Percentiles rank a stretch among this genome's conserved stretches.
phyloP scores from a whole-genome alignment of 208 protist species.

The Tritrichomonas musculus region DNA sequence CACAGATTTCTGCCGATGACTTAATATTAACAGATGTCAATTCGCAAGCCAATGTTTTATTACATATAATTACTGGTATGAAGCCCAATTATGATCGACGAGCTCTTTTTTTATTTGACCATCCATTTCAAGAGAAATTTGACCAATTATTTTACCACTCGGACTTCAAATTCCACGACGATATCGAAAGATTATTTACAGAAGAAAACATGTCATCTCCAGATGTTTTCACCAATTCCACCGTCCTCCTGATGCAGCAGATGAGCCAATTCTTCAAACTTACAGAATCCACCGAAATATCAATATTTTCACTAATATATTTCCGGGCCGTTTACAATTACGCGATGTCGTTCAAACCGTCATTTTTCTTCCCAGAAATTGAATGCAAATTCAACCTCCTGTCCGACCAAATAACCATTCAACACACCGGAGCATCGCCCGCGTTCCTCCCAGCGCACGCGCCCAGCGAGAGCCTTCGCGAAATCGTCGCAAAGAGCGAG shows the following conservation, averaged over 20 bases:
- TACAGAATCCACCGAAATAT: not conserved
- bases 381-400: not conserved
- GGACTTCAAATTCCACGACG: not conserved
- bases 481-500: not conserved
- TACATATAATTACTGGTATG: not conserved
- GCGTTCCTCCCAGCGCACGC: not conserved
- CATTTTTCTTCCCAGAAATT: not conserved
- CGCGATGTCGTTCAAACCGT: not conserved
- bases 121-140: constrained; percentile 2
- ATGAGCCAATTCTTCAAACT: not conserved
- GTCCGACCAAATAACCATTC: not conserved
- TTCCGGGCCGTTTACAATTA: not conserved
- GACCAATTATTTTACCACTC: not conserved
- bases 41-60: not conserved
- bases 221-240: not conserved
- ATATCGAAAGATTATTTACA: not conserved
- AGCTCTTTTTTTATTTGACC: not conserved
- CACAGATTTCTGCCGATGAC: not conserved
- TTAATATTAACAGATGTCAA: not conserved
- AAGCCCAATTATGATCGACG: not conserved
- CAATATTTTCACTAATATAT: not conserved
- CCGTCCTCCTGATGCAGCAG: not conserved
- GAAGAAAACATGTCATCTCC: not conserved
- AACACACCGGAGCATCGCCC: not conserved
- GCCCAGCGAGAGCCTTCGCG: not conserved